These are phyloP conservation scores for Sarocladium oryzae DNA, from an alignment of 2,329 filamentous ascomycete species.

Conservation along the genomic window DNA sequence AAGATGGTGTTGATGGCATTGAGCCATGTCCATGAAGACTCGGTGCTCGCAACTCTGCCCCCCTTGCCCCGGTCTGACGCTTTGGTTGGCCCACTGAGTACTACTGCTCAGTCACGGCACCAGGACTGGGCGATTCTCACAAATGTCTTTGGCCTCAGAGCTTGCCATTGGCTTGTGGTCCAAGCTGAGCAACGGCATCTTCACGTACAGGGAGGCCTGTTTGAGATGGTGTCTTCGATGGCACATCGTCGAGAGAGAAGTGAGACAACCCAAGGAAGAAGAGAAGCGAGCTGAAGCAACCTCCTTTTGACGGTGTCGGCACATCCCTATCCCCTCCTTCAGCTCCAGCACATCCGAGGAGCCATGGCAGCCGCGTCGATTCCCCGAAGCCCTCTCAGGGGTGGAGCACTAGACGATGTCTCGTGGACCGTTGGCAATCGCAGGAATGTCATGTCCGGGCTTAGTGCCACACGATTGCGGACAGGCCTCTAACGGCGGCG, in stretches of 20 bases:
- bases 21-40: background rate
- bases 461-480: conserved; percentile 5
- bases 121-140: too few species aligned
- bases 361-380: background rate
- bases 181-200: background rate
- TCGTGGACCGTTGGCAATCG: conserved; percentile 4
- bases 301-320: too few species aligned
- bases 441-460: background rate
- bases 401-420: background rate
- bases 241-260: too few species aligned
- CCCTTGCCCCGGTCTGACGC: too few species aligned
- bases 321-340: background rate
- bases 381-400: background rate
- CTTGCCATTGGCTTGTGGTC: background rate
- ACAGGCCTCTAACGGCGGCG: conserved; percentile 2
- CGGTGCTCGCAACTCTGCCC: background rate
- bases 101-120: background rate
- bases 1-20: background rate
- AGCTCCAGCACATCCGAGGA: background rate
- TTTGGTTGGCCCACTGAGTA: too few species aligned
- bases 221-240: background rate
- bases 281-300: too few species aligned
- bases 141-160: too few species aligned
- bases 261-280: background rate
- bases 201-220: background rate